Evolutionary conservation across 192 early-diverging fungal species (phyloP).

Genomic region (Umbelopsis ramanniana): DNA sequence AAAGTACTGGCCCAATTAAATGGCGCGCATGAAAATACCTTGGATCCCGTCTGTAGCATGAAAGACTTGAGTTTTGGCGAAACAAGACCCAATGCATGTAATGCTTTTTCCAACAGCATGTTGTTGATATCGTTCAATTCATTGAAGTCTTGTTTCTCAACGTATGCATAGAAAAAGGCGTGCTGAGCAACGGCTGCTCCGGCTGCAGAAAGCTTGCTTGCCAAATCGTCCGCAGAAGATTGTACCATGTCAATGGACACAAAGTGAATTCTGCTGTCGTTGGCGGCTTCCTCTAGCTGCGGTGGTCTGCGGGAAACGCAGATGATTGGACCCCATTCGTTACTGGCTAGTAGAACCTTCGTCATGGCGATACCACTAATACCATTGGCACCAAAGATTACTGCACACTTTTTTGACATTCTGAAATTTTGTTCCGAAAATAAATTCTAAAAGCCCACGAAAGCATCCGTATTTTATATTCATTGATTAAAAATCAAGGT

Average conservation of each 20-base stretch:
- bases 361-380: conserved; percentile 12
- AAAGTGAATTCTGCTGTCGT: neutral
- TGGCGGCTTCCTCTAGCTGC: neutral
- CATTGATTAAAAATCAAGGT: too few relatives aligned
- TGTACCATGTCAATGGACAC: conserved; percentile 9
- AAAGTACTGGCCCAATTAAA: too few relatives aligned
- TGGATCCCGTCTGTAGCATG: conserved; percentile 12
- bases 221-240: conserved; percentile 1
- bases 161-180: conserved; percentile 4
- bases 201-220: neutral
- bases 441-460: too few relatives aligned
- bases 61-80: conserved; percentile 15
- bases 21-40: neutral
- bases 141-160: neutral
- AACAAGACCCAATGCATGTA: neutral
- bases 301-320: conserved; percentile 14
- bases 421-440: too few relatives aligned
- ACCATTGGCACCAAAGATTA: conserved; percentile 22
- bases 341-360: neutral
- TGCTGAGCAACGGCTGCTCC: neutral
- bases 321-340: conserved; percentile 17
- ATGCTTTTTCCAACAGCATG: conserved; percentile 9
- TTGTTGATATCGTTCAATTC: neutral
- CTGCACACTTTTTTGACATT: conserved; percentile 16
- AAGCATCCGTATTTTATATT: too few relatives aligned